phyloP scores from a whole-genome alignment of 1,139 yeast species.

The Saccharomyces hybrid region DNA sequence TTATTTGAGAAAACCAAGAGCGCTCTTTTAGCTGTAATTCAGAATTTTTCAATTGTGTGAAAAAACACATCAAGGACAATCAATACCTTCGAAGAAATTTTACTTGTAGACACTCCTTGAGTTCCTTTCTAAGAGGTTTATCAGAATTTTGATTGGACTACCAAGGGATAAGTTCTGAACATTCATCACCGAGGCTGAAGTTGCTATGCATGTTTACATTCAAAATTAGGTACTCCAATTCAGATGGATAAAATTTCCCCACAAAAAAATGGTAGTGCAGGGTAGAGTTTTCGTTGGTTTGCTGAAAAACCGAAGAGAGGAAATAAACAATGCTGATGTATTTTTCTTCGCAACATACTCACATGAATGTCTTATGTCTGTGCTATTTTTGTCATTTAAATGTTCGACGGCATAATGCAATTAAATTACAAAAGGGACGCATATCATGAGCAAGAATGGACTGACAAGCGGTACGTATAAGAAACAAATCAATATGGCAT shows the following conservation, averaged over 20 bases:
- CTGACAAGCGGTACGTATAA: background rate
- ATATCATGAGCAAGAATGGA: background rate
- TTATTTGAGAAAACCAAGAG: background rate
- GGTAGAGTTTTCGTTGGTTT: background rate
- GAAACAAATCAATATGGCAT: background rate
- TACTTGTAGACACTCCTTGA: background rate
- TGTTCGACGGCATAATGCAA: background rate
- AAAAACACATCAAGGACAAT: background rate
- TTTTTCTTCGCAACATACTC: slow-evolving; percentile 1
- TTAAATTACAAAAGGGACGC: background rate
- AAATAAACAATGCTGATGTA: background rate
- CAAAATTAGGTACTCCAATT: background rate
- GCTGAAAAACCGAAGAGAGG: background rate
- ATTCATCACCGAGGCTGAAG: background rate
- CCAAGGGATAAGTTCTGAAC: background rate
- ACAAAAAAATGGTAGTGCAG: slow-evolving; percentile 2
- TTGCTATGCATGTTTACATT: background rate
- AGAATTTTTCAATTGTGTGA: background rate
- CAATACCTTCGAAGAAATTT: background rate
- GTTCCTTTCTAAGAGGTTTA: slow-evolving; percentile 1
- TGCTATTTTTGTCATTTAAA: background rate
- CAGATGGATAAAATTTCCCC: background rate
- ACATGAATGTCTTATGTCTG: background rate
- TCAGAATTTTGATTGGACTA: background rate
- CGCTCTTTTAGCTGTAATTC: background rate